Conservation (phyloP, 2,329 filamentous ascomycete genomes). For the Nemania sp. region DNA sequence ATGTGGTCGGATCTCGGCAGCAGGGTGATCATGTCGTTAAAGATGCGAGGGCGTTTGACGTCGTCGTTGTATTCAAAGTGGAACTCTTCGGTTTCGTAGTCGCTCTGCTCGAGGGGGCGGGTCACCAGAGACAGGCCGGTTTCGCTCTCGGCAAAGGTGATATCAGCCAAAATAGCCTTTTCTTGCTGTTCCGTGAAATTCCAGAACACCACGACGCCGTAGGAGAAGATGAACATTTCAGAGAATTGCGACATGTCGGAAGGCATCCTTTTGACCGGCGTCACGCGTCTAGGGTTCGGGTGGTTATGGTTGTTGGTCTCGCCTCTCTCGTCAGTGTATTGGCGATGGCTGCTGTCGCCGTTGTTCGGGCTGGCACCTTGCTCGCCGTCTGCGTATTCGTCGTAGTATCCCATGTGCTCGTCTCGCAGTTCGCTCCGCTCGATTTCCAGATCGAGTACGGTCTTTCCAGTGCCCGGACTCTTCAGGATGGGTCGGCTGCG, state of each 20-base stretch:
- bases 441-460: slow-evolving; percentile 91
- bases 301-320: slow-evolving; percentile 6
- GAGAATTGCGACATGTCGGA: slow-evolving; percentile 79
- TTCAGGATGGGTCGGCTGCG: slow-evolving; percentile 90
- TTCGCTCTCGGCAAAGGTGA: slow-evolving; percentile 81
- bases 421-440: slow-evolving; percentile 88
- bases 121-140: slow-evolving; percentile 69
- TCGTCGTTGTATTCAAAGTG: slow-evolving; percentile 95
- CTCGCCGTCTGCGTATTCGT: slow-evolving; percentile 67
- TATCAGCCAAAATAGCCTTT: slow-evolving; percentile 91
- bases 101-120: slow-evolving; percentile 79
- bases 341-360: slow-evolving; percentile 30
- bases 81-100: slow-evolving; percentile 98
- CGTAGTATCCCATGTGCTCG: slow-evolving; percentile 89
- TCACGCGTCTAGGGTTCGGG: slow-evolving; percentile 27
- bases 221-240: slow-evolving; percentile 96
- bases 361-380: slow-evolving; percentile 36
- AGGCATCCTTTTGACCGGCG: slow-evolving; percentile 62
- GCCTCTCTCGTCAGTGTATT: slow-evolving; percentile 20
- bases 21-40: slow-evolving; percentile 99
- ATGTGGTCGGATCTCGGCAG: slow-evolving; percentile 91
- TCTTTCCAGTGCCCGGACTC: slow-evolving; percentile 85
- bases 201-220: slow-evolving; percentile 98
- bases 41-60: slow-evolving; percentile 85
- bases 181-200: slow-evolving; percentile 97